Evolutionary conservation across 805 yeast genomes (phyloP), one percentile per base, ranked within the genome.

Genomic region (Candida ficus): DNA sequence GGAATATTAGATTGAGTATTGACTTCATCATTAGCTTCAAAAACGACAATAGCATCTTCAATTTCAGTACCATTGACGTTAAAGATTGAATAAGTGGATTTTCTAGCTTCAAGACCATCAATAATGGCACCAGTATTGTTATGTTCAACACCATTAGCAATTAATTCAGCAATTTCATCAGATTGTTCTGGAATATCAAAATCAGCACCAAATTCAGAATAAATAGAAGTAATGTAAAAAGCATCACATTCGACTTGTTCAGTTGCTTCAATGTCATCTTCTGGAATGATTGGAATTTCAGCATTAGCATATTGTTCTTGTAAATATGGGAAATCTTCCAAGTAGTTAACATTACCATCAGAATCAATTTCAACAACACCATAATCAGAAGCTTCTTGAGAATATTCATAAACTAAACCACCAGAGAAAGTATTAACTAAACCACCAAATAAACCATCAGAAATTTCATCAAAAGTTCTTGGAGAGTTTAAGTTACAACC

Each of bases 321-420:
- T 43, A 83, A 69, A 42, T 75, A 71, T 31, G 58, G 63, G 52
- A 68, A 82, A 53, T 83, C 91, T 0, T 60, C 56, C 35, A 62
- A 60, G 30, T 63, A 67, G 7, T 66, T 53, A 16, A 74, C 43
- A 1, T 66, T 62, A 22, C 71, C 69, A 37, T 73, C 70, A 29
- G 61, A 62, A 42, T 65, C 70, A 25, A 80, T 62, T 18, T 68
- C 61, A 29, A 82, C 88, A 46, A 90, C 73, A 17, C 97, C 97
- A 55, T 86, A 90, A 54, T 85, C 61, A 50, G 80, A 76, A 12
- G 67, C 73, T 63, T 88, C 96, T 57, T 84, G 75, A 13, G 86
- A 75, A 66, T 83, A 90, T 65, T 90, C 95, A 64, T 89, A 90
- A n/a, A 90, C 95, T 45, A 90, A 73, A 12, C 96, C 96, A 51